Base-by-base conservation (phyloP, 2,329 filamentous ascomycete species). In the Epichloe scottii region DNA sequence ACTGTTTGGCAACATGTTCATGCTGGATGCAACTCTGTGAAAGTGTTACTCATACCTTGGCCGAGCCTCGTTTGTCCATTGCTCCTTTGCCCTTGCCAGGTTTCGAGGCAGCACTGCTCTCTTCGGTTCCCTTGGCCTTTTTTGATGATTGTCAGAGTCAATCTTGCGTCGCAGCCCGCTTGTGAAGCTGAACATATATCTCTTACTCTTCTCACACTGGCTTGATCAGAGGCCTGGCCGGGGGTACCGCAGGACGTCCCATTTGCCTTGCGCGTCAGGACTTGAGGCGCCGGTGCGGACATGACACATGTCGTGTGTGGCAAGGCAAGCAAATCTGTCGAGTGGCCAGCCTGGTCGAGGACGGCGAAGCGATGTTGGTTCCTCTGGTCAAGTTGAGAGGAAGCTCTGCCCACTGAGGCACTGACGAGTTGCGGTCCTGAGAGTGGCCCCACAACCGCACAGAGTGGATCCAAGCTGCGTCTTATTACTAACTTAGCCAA, bases 221-320 rank as follows among this genome's bases (percentile, higher is more conserved):
- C 39, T 23, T 47, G 48, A 38, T 52, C 53, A 43, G 47, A 52
- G 34, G 15, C 37, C 53, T 62, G 61, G 53, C 56, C 56, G 38
- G 57, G 46, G 42, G 59, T 49, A 34, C 55, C 48, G 43, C 59
- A 57, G 51, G 58, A 53, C 49, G 58, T 53, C 53, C 65, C 66
- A 53, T 68, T 66, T 53, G 64, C 55, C 63, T 61, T 64, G 54
- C 66, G 64, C 55, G 65, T 59, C 56, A 67, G 58, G 57, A 66
- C 59, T 59, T 68, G 63, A 38, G 66, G 64, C 54, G 63, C 54
- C 54, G 61, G 59, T 50, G 61, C 56, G 56, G 66, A 66, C 66
- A 69, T 69, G 57, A 61, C 59, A 64, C 66, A 66, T 66, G 55
- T 49, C 42, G 52, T 23, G 40, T 35, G 42, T 41, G 11, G 37